These are phyloP conservation scores for Liquidambar formosana DNA, from an alignment of 164 flowering plant species.

Conservation along the genomic window DNA sequence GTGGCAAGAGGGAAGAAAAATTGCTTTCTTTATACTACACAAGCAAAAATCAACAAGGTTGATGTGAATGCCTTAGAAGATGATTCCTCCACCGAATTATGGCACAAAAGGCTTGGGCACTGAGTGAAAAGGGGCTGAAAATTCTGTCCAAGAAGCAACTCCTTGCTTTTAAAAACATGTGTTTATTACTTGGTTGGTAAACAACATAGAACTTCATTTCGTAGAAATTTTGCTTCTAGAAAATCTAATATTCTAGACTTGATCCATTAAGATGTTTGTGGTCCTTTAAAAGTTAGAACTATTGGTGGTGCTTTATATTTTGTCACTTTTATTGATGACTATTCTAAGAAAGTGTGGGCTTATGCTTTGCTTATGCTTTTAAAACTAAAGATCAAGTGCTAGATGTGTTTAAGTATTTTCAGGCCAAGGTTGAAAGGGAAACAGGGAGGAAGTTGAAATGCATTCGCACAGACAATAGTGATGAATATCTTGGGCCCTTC, in stretches of 20 bases:
- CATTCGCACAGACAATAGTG: not conserved
- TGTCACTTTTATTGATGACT: conserved; percentile 5
- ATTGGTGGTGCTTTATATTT: conserved; percentile 3
- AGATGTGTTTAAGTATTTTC: not conserved
- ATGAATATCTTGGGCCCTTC: not conserved
- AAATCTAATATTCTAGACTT: not conserved
- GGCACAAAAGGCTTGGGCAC: conserved; percentile 13
- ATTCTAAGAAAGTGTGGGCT: conserved; percentile 4
- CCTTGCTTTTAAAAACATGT: not conserved
- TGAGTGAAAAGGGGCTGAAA: conserved; percentile 15
- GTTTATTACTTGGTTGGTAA: conserved; percentile 5
- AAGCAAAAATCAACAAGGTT: not conserved
- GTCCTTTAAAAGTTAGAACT: too few relatives aligned
- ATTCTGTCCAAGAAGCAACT: not conserved
- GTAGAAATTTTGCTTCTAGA: not conserved
- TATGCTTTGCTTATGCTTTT: not conserved
- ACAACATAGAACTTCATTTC: conserved; percentile 9
- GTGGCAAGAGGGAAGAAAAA: conserved; percentile 14
- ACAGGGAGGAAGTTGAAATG: not conserved
- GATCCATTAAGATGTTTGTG: conserved; percentile 3
- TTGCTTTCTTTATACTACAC: not conserved
- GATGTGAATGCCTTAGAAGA: not conserved
- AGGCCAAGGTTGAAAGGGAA: not conserved
- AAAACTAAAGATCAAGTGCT: conserved; percentile 4
- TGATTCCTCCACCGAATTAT: not conserved